Conservation (phyloP, 345 rosid species). For the Citrus australasica region DNA sequence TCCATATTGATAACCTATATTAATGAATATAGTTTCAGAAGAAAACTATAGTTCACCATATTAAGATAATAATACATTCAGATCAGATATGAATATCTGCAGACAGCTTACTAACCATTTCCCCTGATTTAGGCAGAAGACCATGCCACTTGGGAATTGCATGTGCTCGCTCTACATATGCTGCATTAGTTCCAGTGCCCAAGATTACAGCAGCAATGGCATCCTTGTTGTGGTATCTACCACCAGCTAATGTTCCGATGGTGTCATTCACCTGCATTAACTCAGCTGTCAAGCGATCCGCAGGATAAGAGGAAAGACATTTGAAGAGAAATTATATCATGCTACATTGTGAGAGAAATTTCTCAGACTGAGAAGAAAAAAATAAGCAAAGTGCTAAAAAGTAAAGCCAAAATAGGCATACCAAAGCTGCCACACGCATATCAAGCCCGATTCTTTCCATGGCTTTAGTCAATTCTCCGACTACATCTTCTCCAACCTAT, state of each 20-base stretch:
- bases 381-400: background rate
- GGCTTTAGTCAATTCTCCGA: conserved; percentile 71
- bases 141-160: conserved; percentile 94
- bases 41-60: background rate
- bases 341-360: background rate
- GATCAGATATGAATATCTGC: background rate
- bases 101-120: conserved; percentile 50
- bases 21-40: background rate
- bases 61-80: background rate
- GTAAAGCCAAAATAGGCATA: conserved; percentile 24
- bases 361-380: background rate
- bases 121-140: conserved; percentile 73
- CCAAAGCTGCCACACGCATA: conserved; percentile 85
- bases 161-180: conserved; percentile 73
- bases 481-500: conserved; percentile 88
- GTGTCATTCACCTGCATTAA: conserved; percentile 77
- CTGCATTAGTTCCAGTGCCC: conserved; percentile 94
- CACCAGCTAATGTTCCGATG: conserved; percentile 89
- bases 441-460: conserved; percentile 75
- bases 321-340: background rate
- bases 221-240: conserved; percentile 66
- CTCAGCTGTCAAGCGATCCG: conserved; percentile 1
- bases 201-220: conserved; percentile 80
- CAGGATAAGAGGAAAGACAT: background rate
- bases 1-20: conserved; percentile 78